Base-by-base conservation (phyloP, 192 early-diverging fungal species). In the Entomortierella chlamydospora region DNA sequence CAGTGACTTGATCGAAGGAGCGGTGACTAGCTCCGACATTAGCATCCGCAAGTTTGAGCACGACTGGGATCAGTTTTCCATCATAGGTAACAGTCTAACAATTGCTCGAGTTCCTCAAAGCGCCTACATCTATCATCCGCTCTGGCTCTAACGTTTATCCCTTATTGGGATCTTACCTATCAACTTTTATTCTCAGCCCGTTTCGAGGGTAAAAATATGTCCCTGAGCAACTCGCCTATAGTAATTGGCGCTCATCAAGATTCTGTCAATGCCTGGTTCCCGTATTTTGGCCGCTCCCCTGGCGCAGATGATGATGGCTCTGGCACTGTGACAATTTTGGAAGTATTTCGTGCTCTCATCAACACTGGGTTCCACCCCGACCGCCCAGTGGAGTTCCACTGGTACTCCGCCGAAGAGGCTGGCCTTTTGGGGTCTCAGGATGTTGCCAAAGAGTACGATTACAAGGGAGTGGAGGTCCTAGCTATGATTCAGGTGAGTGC, bases 331-430 rank as follows among this genome's bases (percentile, higher is more conserved):
- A 95, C 96, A 3, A 94, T 0, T 54, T 83, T 97, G 49, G 96
- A 99, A 81, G 87, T 93, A 9, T 91, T 96, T 84, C 87, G 93
- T 22, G 83, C 88, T 25, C 80, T 98, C 2, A 81, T 94, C 34
- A 56, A 82, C 22, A 84, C 79, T 54, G 91, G 86, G 0, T 93
- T 96, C 64, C 83, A 81, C 26, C 95, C 95, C 12, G 55, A 83
- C 9, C 74, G 90, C 58, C 88, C 95, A n/a, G 93, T 99, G 30
- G 96, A 98, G 76, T 98, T 98, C 87, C 96, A 98, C 85, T 99
- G 94, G 93, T 95, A 97, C 78, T 90, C 93, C 55, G 96, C 87
- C 52, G 94, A 98, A 83, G 95, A 96, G 82, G 94, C 84, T 67
- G 96, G 95, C 25, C 85, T 99, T 20, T 85, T 97, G 61, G 96